Evolutionary conservation across 495 filamentous ascomycete genomes (phyloP), one percentile per base, ranked within the genome.

Genomic region (Annulohypoxylon nitens): DNA sequence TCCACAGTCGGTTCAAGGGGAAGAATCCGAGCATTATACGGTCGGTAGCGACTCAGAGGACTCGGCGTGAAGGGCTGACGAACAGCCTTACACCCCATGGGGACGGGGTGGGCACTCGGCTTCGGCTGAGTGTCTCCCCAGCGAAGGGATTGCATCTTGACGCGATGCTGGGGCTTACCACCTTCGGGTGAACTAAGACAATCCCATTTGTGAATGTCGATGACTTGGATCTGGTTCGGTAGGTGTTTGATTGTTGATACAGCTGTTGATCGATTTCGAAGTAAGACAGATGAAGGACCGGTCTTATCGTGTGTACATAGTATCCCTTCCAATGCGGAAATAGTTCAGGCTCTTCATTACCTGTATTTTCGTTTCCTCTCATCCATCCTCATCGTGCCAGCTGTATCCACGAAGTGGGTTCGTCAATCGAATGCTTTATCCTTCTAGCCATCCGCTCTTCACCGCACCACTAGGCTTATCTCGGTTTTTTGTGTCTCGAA

Each of bases 21-120:
- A 10, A 41, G 11, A 41, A 41, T 41, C 39, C 6, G 39, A 41
- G 11, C 9, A 14, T 14, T 2, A 0, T 14, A 11, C 2, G 39
- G 18, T 20, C 45, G 14, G 18, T 14, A 14, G 4, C 45, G 45
- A 48, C 34, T 36, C 10, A 10, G 5, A 18, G n/a, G 45, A 10
- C 45, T 48, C 45, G 45, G 45, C 45, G 45, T 48, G 45, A 48
- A 20, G 45, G 45, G 18, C 45, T 48, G 45, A 18, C 45, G 45
- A 48, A 48, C 45, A 18, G 45, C 45, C 45, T 48, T 48, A 48
- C 45, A 48, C 45, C 39, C 39, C 39, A 41, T 41, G 11, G 39
- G 39, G 39, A 41, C 11, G 39, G 39, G 39, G 39, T 41, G 39
- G 39, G 39, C 39, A 41, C 6, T 41, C 39, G 39, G 39, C 39